Base-by-base conservation (phyloP, 1,284 basidiomycete genomes). In the Trametes polyzona region DNA sequence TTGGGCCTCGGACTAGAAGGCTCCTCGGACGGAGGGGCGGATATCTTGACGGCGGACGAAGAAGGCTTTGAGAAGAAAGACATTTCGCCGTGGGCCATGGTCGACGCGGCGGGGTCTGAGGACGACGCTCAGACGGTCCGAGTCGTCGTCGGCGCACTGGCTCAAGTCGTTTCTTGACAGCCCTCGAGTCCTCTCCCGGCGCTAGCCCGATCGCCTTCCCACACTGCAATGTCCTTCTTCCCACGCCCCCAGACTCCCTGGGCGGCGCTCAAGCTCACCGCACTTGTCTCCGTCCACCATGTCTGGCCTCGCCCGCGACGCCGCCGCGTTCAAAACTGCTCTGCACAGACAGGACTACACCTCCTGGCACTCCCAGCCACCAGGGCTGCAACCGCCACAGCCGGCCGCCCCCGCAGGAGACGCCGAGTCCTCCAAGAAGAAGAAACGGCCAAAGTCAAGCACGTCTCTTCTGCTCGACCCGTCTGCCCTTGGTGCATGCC, bases 311-410 rank as follows among this genome's bases (percentile, higher is more conserved):
- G 80, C 80, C 14, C 78, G 83, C 71, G 89, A 90, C 62, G 77
- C 81, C 42, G 83, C 86, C 50, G 75, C 83, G 32, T 90, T 90
- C 78, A 89, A 88, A 68, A 78, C 75, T 4, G 76, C 79, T 16
- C 72, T 89, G 14, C 78, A 83, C 16, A 72, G 83, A 56, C 86
- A 86, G 69, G 83, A 90, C 65, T 87, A 82, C 60, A 74, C 80
- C 1, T 87, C 88, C 63, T 91, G 88, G 89, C 88, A 89, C 65
- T 84, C 86, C 0, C 80, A 85, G 61, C 81, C 82, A 11, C 69
- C 77, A 23, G 74, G 75, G 53, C 70, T 41, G 47, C 71, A 59
- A 53, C 65, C 71, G 9, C 65, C 73, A n/a, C 57, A 67, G n/a
- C 27, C 54, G 5, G 36, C 53, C 0, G 40, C 56, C 59, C 26